Evolutionary conservation across 495 filamentous ascomycete species (phyloP), one percentile per base, ranked within the genome.

Genomic region (Penicillium pancosmium): DNA sequence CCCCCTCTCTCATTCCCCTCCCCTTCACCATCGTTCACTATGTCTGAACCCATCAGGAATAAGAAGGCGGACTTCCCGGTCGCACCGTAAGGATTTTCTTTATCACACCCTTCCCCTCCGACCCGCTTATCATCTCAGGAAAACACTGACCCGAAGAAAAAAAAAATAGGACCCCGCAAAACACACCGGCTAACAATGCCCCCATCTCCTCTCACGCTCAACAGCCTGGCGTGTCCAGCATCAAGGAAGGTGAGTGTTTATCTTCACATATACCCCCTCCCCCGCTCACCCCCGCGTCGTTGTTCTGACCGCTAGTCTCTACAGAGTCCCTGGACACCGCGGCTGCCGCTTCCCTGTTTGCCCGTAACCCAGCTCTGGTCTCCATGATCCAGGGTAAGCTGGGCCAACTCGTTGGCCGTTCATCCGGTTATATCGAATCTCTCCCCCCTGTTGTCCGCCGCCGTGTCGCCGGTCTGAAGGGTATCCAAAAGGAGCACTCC

Each of bases 301-400:
- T 21, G 38, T 40, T 44, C 57, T 69, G 60, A 68, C 59, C 54
- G 49, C 56, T 60, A 40, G 48, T 41, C 52, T 48, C 19, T 15
- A 60, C 74, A 98, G 94, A 98, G 85, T 88, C 92, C 54, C 80
- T 97, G 64, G 91, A 96, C 70, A 90, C 86, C 75, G 90, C 87
- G 34, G 81, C 91, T 52, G 91, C 94, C 47, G 92, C 92, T 50
- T 91, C 90, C 49, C 84, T 98, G 67, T 95, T 98, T 69, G 93
- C 95, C 62, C 86, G 91, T 68, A 95, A 99, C 74, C 95, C 95
- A 34, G 87, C 86, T 62, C 83, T 99, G 58, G 89, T 97, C 38
- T 90, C 90, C 34, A 94, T 98, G 89, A 97, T 99, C 68, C 91
- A 99, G 78, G 92, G 92, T 53, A 94, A 94, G 74, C 88, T 99